A percentile compares a stretch with the other conserved stretches of the same genome.
These are phyloP conservation scores for Coemansia sp. DNA, from an alignment of 192 early-diverging fungal species.

Conservation along the genomic window DNA sequence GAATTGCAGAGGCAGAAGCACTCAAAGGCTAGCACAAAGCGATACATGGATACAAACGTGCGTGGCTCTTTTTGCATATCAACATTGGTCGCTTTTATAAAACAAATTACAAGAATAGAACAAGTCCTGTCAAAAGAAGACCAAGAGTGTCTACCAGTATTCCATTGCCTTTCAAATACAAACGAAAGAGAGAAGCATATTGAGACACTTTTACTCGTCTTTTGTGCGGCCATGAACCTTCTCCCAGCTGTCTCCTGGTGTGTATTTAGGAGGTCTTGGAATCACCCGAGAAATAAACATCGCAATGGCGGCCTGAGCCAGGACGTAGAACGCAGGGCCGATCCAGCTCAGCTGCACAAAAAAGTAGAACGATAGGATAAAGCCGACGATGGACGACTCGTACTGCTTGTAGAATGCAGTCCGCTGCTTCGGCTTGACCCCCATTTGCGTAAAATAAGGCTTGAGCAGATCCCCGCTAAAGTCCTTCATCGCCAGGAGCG, in stretches of 20 bases:
- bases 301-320: conserved; percentile 48
- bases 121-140: background rate
- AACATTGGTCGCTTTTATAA: no score
- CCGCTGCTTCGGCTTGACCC: conserved; percentile 46
- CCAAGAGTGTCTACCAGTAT: background rate
- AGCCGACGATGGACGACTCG: conserved; percentile 43
- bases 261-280: conserved; percentile 30
- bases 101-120: background rate
- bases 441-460: conserved; percentile 46
- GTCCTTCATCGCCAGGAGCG: conserved; percentile 47
- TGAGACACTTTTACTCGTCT: background rate
- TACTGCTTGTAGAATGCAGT: conserved; percentile 32
- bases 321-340: conserved; percentile 45
- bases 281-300: conserved; percentile 40
- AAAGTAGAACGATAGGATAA: conserved; percentile 47
- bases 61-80: no score
- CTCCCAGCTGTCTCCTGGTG: conserved; percentile 32
- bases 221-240: conserved; percentile 1
- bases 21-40: no score
- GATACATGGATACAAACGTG: no score
- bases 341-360: conserved; percentile 52
- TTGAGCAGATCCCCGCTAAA: conserved; percentile 47
- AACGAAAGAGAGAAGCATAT: background rate
- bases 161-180: background rate
- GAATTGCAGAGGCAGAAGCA: no score